Percentiles rank a stretch among this genome's conserved stretches.
These are phyloP conservation scores for Paulownia fortunei DNA, from an alignment of 257 asterid genomes.

Conservation along the genomic window DNA sequence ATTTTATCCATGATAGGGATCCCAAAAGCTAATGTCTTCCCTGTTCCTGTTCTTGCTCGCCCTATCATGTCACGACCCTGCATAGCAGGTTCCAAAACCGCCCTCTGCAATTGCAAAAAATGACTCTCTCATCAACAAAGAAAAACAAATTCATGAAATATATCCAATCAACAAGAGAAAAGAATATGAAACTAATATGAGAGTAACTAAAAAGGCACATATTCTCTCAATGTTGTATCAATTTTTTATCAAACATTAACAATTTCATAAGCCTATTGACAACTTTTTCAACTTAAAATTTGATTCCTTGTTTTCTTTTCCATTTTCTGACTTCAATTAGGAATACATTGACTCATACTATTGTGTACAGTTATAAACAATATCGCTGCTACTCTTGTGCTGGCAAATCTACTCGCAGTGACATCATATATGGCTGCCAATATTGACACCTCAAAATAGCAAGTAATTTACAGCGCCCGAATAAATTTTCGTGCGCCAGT, in stretches of 20 bases:
- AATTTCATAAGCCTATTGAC: neutral
- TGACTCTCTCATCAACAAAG: neutral
- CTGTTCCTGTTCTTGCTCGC: conserved; percentile 95
- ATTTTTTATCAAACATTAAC: neutral
- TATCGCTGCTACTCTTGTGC: neutral
- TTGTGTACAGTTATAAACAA: neutral
- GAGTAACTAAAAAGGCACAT: neutral
- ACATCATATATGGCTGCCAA: neutral
- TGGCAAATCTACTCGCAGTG: neutral
- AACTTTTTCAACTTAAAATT: neutral
- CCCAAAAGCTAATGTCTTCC: conserved; percentile 90
- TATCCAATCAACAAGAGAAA: neutral
- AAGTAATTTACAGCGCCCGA: neutral
- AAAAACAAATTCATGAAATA: neutral
- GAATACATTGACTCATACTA: neutral
- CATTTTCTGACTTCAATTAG: conserved; percentile 1
- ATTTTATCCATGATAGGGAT: conserved; percentile 82
- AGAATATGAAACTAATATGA: neutral
- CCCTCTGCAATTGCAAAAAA: conserved; percentile 51
- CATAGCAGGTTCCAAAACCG: conserved; percentile 91
- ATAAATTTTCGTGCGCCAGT: neutral
- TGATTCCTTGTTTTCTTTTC: neutral
- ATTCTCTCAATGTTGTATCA: neutral
- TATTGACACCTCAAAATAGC: neutral
- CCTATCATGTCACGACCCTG: conserved; percentile 95